Base-by-base conservation (phyloP, 2,329 filamentous ascomycete species). In the Fonsecaea nubica region DNA sequence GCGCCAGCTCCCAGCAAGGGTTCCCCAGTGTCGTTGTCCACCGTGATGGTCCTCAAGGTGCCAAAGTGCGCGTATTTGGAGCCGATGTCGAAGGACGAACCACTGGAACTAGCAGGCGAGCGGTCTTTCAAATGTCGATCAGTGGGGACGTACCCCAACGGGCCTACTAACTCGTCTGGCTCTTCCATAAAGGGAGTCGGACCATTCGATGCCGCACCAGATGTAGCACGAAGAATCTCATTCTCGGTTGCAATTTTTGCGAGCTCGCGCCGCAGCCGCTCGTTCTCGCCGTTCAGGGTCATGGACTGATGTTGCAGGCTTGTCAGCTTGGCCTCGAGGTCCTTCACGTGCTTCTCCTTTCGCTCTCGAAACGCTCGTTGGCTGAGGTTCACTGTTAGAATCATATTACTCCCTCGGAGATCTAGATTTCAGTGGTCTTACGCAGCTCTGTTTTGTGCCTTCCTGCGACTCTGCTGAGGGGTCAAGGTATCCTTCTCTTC, bases 281-380 rank as follows among this genome's bases (percentile, higher is more conserved):
- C 92, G 76, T 97, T 97, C 77, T 97, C 93, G 53, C 89, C 87
- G 48, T 89, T 86, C 0, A 95, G 86, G 38, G 87, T 85, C 63
- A 89, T 86, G 59, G 92, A 90, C 58, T 89, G 88, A 66, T 89
- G 87, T 76, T 96, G 90, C 36, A 97, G 87, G 57, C 83, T 85
- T 58, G 87, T 89, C 33, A 98, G 88, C 77, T 96, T 95, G 64
- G 88, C 87, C 79, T 98, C 93, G 30, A 98, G 89, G 68, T 98
- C 93, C 77, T 93, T 93, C 69, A 98, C 93, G 75, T 96, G 93
- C 65, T 89, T 90, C 78, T 98, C 94, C 79, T 98, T 98, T 72
- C 94, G 90, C 79, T 98, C 94, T 67, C 94, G 92, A 78, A 98
- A 98, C 36, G 95, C 94, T 73, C 94, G 90, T 84, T 98, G 95